These are phyloP conservation scores for Colletotrichum sp. DNA, from an alignment of 2,329 filamentous ascomycete species.

Conservation along the genomic window DNA sequence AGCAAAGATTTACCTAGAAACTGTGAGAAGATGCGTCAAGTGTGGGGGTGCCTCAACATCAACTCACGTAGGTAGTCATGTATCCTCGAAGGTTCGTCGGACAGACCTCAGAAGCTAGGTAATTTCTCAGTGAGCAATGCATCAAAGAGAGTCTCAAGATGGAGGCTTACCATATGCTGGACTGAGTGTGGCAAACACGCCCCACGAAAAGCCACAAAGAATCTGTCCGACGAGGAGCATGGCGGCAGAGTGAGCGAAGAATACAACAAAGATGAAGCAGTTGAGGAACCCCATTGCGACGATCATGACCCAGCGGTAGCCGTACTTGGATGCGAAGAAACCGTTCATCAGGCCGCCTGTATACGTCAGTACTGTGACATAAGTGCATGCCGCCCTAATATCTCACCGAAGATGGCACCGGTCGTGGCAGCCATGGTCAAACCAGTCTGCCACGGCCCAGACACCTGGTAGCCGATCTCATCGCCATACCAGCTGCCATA, in stretches of 20 bases:
- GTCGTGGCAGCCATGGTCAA: slow-evolving; percentile 48
- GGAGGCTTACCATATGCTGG: slow-evolving; percentile 41
- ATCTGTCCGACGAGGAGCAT: slow-evolving; percentile 50
- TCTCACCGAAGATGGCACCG: slow-evolving; percentile 34
- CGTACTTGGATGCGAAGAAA: slow-evolving; percentile 43
- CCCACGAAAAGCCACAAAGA: slow-evolving; percentile 50
- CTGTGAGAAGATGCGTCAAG: too few species aligned
- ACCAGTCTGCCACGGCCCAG: slow-evolving; percentile 55
- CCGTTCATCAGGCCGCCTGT: slow-evolving; percentile 44
- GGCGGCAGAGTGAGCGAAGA: slow-evolving; percentile 49
- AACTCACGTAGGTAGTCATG: slow-evolving; percentile 37
- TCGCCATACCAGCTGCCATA: slow-evolving; percentile 41
- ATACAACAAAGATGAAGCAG: slow-evolving; percentile 51
- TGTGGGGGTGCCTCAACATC: too few species aligned
- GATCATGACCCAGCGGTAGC: slow-evolving; percentile 50
- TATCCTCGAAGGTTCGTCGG: slow-evolving; percentile 46
- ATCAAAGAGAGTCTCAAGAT: not conserved
- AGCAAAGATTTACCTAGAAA: slow-evolving; percentile 44
- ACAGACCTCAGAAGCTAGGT: slow-evolving; percentile 43
- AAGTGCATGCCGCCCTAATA: too few species aligned
- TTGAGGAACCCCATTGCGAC: slow-evolving; percentile 29
- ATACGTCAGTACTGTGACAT: not conserved
- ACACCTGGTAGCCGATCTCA: slow-evolving; percentile 48
- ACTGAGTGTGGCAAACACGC: slow-evolving; percentile 47
- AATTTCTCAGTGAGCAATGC: not conserved